Evolutionary conservation across 306 rosid species (phyloP).

Genomic region (Oxytropis ochrocephala): DNA sequence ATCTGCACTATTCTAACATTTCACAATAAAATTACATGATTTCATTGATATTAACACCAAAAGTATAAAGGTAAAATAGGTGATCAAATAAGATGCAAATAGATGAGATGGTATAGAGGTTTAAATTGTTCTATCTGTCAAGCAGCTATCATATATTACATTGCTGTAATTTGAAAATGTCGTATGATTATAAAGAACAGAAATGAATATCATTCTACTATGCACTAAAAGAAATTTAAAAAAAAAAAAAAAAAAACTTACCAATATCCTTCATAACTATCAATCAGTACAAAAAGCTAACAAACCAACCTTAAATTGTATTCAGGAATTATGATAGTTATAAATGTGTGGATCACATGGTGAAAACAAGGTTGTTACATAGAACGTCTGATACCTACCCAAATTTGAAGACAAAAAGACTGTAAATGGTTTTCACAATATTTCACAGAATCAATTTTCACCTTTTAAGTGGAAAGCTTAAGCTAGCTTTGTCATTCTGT

Average conservation of each 20-base stretch:
- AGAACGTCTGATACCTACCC: background rate
- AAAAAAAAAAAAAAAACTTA: background rate
- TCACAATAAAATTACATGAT: background rate
- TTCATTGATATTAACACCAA: background rate
- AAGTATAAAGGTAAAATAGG: background rate
- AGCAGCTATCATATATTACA: background rate
- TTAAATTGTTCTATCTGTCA: background rate
- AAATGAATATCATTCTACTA: background rate
- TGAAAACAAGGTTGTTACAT: background rate
- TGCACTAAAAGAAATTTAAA: background rate
- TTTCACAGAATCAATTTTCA: constrained; percentile 21
- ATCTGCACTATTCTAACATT: background rate
- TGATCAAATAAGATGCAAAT: background rate
- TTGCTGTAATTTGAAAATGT: background rate
- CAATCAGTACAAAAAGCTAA: background rate
- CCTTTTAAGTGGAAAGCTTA: constrained; percentile 34
- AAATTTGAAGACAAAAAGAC: background rate
- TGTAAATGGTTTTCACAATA: background rate
- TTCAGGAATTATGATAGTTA: background rate
- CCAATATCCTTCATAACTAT: background rate
- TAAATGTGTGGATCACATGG: background rate
- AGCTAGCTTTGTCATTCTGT: constrained; percentile 20
- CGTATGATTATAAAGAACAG: background rate
- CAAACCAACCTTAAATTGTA: background rate
- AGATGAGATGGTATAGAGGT: background rate